Percentiles rank a stretch among this genome's conserved stretches.
These are phyloP conservation scores for Magnusiomyces ingens DNA, from an alignment of 1,139 yeast species.

Conservation along the genomic window DNA sequence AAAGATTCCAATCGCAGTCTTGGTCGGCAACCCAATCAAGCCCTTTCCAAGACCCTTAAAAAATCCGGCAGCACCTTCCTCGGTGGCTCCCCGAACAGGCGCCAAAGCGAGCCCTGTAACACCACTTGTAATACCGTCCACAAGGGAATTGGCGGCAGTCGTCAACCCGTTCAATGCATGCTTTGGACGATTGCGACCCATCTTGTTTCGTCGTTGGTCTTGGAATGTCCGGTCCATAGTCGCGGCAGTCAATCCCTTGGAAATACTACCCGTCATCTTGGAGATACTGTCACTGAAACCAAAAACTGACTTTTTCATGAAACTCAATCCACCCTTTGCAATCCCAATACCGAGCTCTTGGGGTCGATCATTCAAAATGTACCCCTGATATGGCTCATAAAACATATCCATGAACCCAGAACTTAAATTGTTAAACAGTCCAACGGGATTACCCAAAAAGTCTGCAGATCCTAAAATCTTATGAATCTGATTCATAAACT, in stretches of 20 bases:
- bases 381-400: constrained; percentile 96
- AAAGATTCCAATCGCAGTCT: constrained; percentile 90
- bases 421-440: constrained; percentile 83
- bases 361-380: constrained; percentile 87
- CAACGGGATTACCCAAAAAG: constrained; percentile 94
- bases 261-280: constrained; percentile 86
- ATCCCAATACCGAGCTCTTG: constrained; percentile 92
- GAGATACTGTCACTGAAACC: constrained; percentile 93
- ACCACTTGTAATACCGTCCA: constrained; percentile 84
- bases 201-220: constrained; percentile 65
- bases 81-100: constrained; percentile 81
- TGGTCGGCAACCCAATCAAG: constrained; percentile 89
- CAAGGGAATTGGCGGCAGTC: constrained; percentile 81
- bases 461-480: constrained; percentile 95
- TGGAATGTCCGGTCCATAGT: constrained; percentile 85
- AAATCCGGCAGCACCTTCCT: constrained; percentile 85
- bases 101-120: constrained; percentile 84
- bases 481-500: constrained; percentile 85
- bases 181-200: constrained; percentile 70
- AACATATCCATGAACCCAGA: constrained; percentile 95
- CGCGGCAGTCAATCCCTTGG: constrained; percentile 87
- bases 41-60: constrained; percentile 93
- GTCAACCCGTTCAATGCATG: constrained; percentile 88
- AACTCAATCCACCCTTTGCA: constrained; percentile 93
- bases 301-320: constrained; percentile 88